Conservation (phyloP, 345 rosid genomes). For the Sisymbrium altissimum region DNA sequence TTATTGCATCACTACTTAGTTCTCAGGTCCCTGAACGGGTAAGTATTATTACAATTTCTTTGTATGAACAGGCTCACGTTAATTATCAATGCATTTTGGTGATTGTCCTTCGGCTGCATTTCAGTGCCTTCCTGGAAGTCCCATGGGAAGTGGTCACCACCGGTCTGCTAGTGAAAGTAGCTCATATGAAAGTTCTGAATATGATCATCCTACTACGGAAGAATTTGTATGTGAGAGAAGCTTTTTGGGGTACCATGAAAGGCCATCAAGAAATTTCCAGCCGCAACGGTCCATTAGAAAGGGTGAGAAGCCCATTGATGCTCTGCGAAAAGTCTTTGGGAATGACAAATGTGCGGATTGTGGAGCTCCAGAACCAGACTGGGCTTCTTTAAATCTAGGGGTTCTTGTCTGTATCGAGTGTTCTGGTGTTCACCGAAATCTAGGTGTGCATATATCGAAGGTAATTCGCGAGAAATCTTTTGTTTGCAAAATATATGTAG, state of each 20-base stretch:
- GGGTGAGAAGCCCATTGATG: conserved; percentile 87
- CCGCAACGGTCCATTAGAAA: conserved; percentile 63
- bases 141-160: conserved; percentile 89
- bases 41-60: conserved; percentile 25
- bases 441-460: conserved; percentile 98
- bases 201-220: conserved; percentile 75
- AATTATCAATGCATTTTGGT: conserved; percentile 14
- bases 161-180: conserved; percentile 97
- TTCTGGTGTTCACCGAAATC: conserved; percentile 99
- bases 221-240: conserved; percentile 73
- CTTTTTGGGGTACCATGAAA: conserved; percentile 58
- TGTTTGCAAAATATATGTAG: not conserved
- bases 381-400: conserved; percentile 98
- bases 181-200: conserved; percentile 92
- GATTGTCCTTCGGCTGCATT: conserved; percentile 30
- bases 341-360: conserved; percentile 99
- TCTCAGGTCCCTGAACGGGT: conserved; percentile 96
- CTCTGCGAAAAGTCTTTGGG: conserved; percentile 72
- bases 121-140: conserved; percentile 76
- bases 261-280: conserved; percentile 59
- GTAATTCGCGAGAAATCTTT: conserved; percentile 33
- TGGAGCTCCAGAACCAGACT: conserved; percentile 97
- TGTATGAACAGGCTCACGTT: not conserved
- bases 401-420: conserved; percentile 98
- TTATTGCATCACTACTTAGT: conserved; percentile 95